phyloP scores from a whole-genome alignment of 2,329 filamentous ascomycete genomes.

The Tympanopsis confertula region DNA sequence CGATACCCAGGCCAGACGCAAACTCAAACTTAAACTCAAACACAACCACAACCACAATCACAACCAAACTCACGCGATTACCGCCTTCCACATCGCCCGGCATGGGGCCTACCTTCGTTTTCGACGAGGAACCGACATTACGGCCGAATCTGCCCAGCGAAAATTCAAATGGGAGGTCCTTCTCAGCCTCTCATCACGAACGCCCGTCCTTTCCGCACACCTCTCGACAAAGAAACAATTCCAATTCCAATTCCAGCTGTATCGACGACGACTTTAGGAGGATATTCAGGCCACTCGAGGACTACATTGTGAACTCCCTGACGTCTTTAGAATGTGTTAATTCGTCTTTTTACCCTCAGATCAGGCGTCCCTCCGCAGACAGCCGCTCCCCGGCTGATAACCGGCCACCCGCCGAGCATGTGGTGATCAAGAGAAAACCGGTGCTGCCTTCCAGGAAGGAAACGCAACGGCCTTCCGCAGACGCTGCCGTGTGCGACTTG shows the following conservation, averaged over 20 bases:
- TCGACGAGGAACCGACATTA: neutral
- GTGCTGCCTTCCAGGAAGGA: slow-evolving; percentile 12
- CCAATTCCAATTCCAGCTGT: neutral
- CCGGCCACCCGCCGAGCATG: too few relatives aligned
- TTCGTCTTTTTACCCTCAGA: neutral
- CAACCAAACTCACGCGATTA: neutral
- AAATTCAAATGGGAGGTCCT: too few relatives aligned
- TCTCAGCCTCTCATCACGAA: too few relatives aligned
- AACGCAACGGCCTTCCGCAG: neutral
- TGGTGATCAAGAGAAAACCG: slow-evolving; percentile 4
- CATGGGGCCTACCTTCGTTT: neutral
- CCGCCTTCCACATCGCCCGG: neutral
- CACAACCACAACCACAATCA: too few relatives aligned
- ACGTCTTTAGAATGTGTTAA: neutral
- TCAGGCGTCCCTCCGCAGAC: neutral
- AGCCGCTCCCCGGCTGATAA: neutral
- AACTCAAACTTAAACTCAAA: too few relatives aligned
- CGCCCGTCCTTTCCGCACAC: too few relatives aligned
- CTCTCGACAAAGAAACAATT: too few relatives aligned
- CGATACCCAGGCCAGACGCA: too few relatives aligned
- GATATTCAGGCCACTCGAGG: neutral
- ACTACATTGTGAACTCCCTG: neutral
- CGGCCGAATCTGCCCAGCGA: too few relatives aligned
- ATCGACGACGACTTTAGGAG: neutral
- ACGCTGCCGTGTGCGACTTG: slow-evolving; percentile 34